Base-by-base conservation (phyloP, 2,329 filamentous ascomycete species). In the Xylariaceae sp. region DNA sequence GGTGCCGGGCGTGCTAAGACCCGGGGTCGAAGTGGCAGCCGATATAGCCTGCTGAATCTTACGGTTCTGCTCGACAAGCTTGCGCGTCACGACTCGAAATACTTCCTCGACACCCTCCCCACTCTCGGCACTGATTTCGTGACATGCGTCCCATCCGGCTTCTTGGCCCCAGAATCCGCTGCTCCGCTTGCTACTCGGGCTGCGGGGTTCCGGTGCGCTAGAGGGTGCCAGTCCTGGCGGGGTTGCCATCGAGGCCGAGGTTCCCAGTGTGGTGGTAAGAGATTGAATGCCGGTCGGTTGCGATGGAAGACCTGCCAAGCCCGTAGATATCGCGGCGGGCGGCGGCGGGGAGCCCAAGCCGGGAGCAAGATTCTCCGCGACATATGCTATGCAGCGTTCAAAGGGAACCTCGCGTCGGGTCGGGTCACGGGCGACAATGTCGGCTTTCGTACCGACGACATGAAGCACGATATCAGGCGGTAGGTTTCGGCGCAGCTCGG, bases 21-120 rank as follows among this genome's bases (percentile, higher is more conserved):
- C 76, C 0, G 78, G 77, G 1, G 74, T 73, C 4, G 78, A 76
- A 1, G 77, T 79, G 15, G 80, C 81, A n/a, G 77, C 74, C 2
- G 80, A 66, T 50, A 84, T 71, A 9, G 79, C 80, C 61, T 81
- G 79, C 69, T 83, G 80, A 68, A 84, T 80, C 72, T 80, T 81
- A 62, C 80, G 78, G 67, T 83, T 83, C 73, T 83, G 80, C 70
- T 84, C 81, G 61, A 84, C 81, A 53, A 84, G 76, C 68, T 84
- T 84, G 55, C 81, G 73, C 34, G 80, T 79, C 13, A 84, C 80
- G 40, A 84, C 81, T 18, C 92, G 81, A 65, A 97, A 97, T 0
- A 99, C 91, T 72, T 97, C 94, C 64, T 97, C 94, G 16, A 99
- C 92, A 16, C 92, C 92, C 75, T 96, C 92, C 53, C 92, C 92